A percentile compares a stretch with the other conserved stretches of the same genome.
Evolutionary conservation across 1,139 yeast genomes (phyloP).

Genomic region (Hemisphaericaspora xylanilytica): DNA sequence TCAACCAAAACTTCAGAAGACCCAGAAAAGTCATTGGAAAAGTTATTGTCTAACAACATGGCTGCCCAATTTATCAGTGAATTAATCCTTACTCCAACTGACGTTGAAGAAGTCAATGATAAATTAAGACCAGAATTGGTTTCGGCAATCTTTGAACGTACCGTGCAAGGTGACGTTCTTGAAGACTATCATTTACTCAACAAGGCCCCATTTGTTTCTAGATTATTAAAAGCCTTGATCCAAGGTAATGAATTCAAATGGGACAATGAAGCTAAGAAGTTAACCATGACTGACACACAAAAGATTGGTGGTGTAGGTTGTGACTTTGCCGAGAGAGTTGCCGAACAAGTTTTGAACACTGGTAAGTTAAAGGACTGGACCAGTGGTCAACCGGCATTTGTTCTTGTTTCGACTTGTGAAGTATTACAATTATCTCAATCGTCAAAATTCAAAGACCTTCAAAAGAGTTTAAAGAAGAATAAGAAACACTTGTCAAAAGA

Average conservation of each 20-base stretch:
- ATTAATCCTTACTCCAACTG: constrained; percentile 55
- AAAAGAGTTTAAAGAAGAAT: constrained; percentile 51
- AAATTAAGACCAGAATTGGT: constrained; percentile 50
- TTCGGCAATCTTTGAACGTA: constrained; percentile 50
- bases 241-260: constrained; percentile 61
- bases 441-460: constrained; percentile 44
- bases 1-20: constrained; percentile 34
- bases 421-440: constrained; percentile 36
- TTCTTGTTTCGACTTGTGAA: constrained; percentile 68
- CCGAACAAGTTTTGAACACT: constrained; percentile 49
- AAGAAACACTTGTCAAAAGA: constrained; percentile 47
- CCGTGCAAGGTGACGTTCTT: constrained; percentile 69
- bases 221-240: constrained; percentile 74
- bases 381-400: constrained; percentile 75
- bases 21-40: constrained; percentile 24
- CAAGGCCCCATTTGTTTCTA: constrained; percentile 67
- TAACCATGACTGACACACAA: constrained; percentile 42
- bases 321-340: constrained; percentile 56
- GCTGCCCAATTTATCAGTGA: constrained; percentile 86
- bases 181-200: constrained; percentile 65
- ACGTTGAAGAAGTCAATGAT: constrained; percentile 44
- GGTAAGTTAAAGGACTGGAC: constrained; percentile 64
- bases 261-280: constrained; percentile 69
- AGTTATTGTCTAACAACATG: constrained; percentile 62
- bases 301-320: constrained; percentile 57